Conservation (phyloP, 129 eudicot species). For the Cynara cardunculus region DNA sequence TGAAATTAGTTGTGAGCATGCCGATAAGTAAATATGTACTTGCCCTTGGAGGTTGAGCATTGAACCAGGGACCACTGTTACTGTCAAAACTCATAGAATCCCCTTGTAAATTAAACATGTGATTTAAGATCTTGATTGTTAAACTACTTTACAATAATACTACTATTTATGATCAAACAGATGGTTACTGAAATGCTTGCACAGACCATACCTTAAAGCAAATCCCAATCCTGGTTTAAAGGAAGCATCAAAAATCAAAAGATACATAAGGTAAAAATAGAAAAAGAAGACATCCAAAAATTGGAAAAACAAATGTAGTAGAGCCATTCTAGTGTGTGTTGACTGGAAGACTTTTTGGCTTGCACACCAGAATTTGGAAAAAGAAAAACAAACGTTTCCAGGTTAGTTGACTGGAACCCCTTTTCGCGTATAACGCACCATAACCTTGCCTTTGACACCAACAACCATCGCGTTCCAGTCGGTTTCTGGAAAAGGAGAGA, state of each 20-base stretch:
- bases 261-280: not conserved
- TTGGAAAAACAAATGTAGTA: not conserved
- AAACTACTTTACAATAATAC: too few species aligned
- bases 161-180: not conserved
- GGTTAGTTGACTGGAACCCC: not conserved
- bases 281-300: not conserved
- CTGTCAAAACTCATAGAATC: too few species aligned
- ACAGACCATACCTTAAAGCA: not conserved
- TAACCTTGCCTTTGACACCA: slow-evolving; percentile 70
- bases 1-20: too few species aligned
- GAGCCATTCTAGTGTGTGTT: too few species aligned
- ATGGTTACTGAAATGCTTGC: not conserved
- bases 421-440: not conserved
- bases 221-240: not conserved
- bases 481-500: not conserved
- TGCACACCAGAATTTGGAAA: not conserved
- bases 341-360: not conserved
- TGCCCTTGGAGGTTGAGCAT: too few species aligned
- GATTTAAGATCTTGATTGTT: not conserved
- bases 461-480: slow-evolving; percentile 96
- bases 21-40: too few species aligned
- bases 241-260: not conserved
- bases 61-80: too few species aligned
- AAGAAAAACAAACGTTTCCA: not conserved
- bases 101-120: not conserved